Evolutionary conservation across 2,329 filamentous ascomycete genomes (phyloP), one percentile per base, ranked within the genome.

Genomic region (Cordyceps pruinosa): DNA sequence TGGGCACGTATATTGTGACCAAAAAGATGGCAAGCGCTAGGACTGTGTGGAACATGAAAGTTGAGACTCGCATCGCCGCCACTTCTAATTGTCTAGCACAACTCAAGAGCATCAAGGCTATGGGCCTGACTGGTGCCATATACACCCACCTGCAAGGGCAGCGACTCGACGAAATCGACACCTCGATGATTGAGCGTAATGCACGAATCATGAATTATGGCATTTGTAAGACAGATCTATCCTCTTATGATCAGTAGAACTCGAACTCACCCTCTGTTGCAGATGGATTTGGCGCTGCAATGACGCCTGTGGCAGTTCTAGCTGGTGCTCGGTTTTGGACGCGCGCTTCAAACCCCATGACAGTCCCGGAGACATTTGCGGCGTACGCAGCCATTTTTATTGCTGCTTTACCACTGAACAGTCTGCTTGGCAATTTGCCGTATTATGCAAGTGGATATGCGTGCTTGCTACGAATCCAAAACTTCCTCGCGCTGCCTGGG

Each of bases 321-420:
- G 55, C 46, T 17, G 55, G 55, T 9, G 55, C 46, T 19, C 13
- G 37, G 23, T 57, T 57, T 19, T 57, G 55, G 55, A 57, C 55
- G 13, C 46, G 46, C 15, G 47, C 23, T 9, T 17, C 37, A 9
- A 37, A 51, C 21, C 39, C 39, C 10, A 49, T 57, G 30, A 45
- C 55, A 7, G n/a, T 44, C 9, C 37, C 55, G 7, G 47, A 57
- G 19, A 51, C 26, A 4, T 51, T 57, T 39, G 47, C 55, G 17
- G 46, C 39, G 15, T 50, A 45, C n/a, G 55, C 47, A 12, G 8
- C 39, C 12, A 23, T 57, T 23, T 50, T 45, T 3, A 57, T 51
- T 23, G 55, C 39, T n/a, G 15, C 39, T 1, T n/a, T 50, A 1
- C 55, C 39, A 4, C 23, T 57, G 0, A 50, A 30, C 9, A 30